Percentiles rank a stretch among this genome's conserved stretches.
Evolutionary conservation across 176 grass and related monocot genomes (phyloP).

Genomic region (Triticum monococcum): DNA sequence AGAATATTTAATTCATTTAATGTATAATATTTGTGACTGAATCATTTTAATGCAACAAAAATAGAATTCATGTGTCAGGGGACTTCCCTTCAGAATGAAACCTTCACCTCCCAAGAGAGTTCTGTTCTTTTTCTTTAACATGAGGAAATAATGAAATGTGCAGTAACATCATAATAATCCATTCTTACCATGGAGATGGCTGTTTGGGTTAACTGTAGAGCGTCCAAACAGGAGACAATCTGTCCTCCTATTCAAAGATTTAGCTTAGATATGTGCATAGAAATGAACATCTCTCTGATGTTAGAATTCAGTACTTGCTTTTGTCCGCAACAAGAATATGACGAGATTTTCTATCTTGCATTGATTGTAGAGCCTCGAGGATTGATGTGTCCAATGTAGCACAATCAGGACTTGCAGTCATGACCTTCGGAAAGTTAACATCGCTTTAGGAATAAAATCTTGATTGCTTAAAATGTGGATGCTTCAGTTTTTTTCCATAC

Average conservation of each 20-base stretch:
- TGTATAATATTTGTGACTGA: no score
- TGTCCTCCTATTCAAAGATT: slow-evolving; percentile 45
- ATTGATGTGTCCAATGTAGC: slow-evolving; percentile 67
- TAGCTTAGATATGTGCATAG: slow-evolving; percentile 1
- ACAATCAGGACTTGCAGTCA: slow-evolving; percentile 45
- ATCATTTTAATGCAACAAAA: no score
- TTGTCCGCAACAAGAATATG: slow-evolving; percentile 80
- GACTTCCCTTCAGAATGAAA: no score
- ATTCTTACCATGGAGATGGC: slow-evolving; percentile 75
- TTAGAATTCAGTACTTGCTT: slow-evolving; percentile 49
- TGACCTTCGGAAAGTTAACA: slow-evolving; percentile 50
- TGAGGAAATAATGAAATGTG: background rate
- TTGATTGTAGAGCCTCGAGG: slow-evolving; percentile 78
- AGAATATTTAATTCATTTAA: background rate
- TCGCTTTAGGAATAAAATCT: background rate
- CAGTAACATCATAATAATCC: background rate
- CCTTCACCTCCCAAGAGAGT: background rate
- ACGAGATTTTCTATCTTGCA: slow-evolving; percentile 76
- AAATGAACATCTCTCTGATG: background rate
- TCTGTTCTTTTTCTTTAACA: background rate
- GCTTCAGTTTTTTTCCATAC: slow-evolving; percentile 26
- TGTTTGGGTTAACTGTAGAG: slow-evolving; percentile 67
- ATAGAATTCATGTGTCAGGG: no score
- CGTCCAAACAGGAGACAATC: slow-evolving; percentile 58
- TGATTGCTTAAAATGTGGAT: background rate